Evolutionary conservation across 2,329 filamentous ascomycete genomes (phyloP).

Genomic region (Zasmidium cellare): DNA sequence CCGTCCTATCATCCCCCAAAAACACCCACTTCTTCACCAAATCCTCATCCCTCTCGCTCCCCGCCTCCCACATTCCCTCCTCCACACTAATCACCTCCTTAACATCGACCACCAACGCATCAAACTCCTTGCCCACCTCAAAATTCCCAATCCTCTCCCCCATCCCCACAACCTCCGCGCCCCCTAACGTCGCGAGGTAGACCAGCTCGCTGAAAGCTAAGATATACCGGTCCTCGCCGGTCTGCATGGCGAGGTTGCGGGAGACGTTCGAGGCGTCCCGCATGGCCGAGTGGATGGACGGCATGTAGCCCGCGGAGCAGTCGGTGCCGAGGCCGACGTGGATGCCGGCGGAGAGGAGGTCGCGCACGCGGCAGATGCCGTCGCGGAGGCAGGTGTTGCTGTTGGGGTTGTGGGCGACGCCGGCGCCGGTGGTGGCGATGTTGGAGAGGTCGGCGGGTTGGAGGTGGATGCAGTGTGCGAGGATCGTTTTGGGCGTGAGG

Average conservation of each 20-base stretch:
- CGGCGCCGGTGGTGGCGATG: constrained; percentile 52
- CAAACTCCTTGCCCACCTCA: constrained; percentile 61
- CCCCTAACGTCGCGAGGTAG: constrained; percentile 62
- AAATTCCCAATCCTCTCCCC: constrained; percentile 59
- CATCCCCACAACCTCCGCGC: constrained; percentile 59
- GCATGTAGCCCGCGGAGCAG: constrained; percentile 63
- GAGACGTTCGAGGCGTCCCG: constrained; percentile 58
- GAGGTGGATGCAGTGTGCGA: constrained; percentile 68
- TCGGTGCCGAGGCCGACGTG: constrained; percentile 69
- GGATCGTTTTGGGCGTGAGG: constrained; percentile 57
- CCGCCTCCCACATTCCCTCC: constrained; percentile 7
- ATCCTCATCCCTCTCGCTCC: constrained; percentile 6
- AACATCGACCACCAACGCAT: constrained; percentile 43
- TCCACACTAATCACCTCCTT: constrained; percentile 17
- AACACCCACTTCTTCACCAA: constrained; percentile 22
- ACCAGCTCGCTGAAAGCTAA: constrained; percentile 43
- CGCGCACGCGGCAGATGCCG: constrained; percentile 54
- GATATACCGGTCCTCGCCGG: constrained; percentile 38
- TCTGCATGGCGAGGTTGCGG: constrained; percentile 36
- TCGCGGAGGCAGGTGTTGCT: constrained; percentile 67
- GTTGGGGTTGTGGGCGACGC: constrained; percentile 65
- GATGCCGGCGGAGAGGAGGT: constrained; percentile 58
- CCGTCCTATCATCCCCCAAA: constrained; percentile 16
- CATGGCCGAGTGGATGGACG: constrained; percentile 60
- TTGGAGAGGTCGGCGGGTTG: constrained; percentile 55